These are phyloP conservation scores for Pontederia crassipes DNA, from an alignment of 176 grass and related monocot genomes.

Conservation along the genomic window DNA sequence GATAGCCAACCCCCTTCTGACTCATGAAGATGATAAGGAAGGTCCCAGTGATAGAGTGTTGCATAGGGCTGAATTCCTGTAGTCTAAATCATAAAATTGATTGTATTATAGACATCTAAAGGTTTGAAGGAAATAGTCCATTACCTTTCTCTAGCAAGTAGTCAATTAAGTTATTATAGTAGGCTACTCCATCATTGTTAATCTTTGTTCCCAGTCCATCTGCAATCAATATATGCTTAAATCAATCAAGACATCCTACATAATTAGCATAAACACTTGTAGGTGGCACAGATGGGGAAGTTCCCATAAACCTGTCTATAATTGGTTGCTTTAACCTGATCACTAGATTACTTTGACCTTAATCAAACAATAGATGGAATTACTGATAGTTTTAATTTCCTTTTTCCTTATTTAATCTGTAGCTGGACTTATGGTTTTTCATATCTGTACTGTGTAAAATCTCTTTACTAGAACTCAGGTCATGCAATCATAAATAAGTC, in stretches of 20 bases:
- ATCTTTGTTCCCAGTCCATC: slow-evolving; percentile 79
- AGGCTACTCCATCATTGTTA: slow-evolving; percentile 66
- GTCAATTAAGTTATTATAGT: slow-evolving; percentile 85
- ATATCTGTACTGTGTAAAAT: too few species aligned
- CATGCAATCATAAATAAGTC: too few species aligned
- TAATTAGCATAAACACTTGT: too few species aligned
- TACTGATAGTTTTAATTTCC: too few species aligned
- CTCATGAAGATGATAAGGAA: slow-evolving; percentile 74
- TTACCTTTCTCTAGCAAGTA: slow-evolving; percentile 87
- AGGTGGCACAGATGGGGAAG: too few species aligned
- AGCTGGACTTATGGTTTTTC: too few species aligned
- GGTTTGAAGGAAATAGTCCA: slow-evolving; percentile 22
- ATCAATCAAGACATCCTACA: not conserved
- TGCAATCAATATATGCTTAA: slow-evolving; percentile 33
- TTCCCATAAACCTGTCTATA: too few species aligned
- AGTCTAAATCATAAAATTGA: slow-evolving; percentile 19
- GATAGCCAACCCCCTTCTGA: slow-evolving; percentile 71
- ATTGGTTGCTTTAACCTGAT: too few species aligned
- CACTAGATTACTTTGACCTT: too few species aligned
- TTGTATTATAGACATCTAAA: slow-evolving; percentile 27
- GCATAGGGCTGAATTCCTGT: slow-evolving; percentile 79
- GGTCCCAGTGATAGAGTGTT: slow-evolving; percentile 98
- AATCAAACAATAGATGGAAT: too few species aligned
- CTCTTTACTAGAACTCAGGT: too few species aligned
- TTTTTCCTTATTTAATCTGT: too few species aligned